phyloP scores from a whole-genome alignment of 495 filamentous ascomycete genomes.

The Daldinia vernicosa region DNA sequence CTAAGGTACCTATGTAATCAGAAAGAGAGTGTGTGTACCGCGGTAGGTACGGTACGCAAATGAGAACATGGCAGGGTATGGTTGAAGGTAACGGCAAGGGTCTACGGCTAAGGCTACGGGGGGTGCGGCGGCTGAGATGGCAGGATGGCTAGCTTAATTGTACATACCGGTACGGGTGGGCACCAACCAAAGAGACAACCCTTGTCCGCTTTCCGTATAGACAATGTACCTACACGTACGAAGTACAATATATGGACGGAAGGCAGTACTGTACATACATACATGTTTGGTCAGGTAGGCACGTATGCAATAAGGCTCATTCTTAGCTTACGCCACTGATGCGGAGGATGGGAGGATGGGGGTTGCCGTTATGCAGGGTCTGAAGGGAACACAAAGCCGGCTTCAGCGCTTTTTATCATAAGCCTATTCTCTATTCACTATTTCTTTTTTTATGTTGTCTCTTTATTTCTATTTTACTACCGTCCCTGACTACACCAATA shows the following conservation, averaged over 20 bases:
- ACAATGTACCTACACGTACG: conserved; percentile 10
- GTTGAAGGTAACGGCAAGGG: conserved; percentile 43
- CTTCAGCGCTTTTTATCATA: conserved; percentile 20
- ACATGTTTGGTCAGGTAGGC: background rate
- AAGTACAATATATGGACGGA: conserved; percentile 9
- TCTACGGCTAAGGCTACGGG: conserved; percentile 38
- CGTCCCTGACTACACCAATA: conserved; percentile 19
- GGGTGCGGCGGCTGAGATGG: conserved; percentile 26
- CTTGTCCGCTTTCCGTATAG: conserved; percentile 21
- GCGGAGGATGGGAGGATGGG: conserved; percentile 45
- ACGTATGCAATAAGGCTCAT: conserved; percentile 26
- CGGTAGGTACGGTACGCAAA: conserved; percentile 34
- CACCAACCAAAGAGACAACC: conserved; percentile 13
- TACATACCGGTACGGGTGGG: conserved; percentile 41
- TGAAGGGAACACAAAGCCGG: conserved; percentile 37
- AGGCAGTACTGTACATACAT: conserved; percentile 25
- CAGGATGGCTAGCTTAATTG: conserved; percentile 5
- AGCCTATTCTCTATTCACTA: conserved; percentile 2
- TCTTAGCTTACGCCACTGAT: conserved; percentile 56
- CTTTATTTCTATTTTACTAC: conserved; percentile 8
- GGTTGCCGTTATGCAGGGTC: conserved; percentile 55
- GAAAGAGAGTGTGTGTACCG: conserved; percentile 14
- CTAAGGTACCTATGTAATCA: conserved; percentile 34
- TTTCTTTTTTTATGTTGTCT: conserved; percentile 2
- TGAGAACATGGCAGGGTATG: conserved; percentile 44